phyloP scores from a whole-genome alignment of 208 protist species.

The Novymonas esmeraldas region DNA sequence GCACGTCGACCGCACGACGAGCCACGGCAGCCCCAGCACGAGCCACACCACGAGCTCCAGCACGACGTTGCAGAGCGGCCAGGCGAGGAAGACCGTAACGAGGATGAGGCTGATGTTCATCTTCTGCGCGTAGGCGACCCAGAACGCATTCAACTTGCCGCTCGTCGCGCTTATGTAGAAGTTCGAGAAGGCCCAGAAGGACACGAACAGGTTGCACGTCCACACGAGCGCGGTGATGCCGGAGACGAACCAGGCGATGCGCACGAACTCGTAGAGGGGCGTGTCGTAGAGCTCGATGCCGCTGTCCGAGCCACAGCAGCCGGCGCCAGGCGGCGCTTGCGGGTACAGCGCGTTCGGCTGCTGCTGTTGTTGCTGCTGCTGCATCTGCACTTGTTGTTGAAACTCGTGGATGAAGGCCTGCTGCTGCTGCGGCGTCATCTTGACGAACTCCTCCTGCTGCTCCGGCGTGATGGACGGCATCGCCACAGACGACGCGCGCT shows the following conservation, averaged over 20 bases:
- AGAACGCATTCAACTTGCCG: conserved; percentile 66
- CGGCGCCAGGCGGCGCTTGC: conserved; percentile 7
- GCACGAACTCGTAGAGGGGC: conserved; percentile 83
- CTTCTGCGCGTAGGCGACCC: conserved; percentile 44
- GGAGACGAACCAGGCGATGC: conserved; percentile 78
- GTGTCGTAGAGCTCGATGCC: conserved; percentile 82
- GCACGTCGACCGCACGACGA: conserved; percentile 61
- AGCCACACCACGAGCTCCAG: conserved; percentile 68
- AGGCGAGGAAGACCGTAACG: conserved; percentile 77
- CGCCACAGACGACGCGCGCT: background rate
- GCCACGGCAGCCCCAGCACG: conserved; percentile 66
- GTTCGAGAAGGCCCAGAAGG: conserved; percentile 58
- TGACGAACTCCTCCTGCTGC: conserved; percentile 41
- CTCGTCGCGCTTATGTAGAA: conserved; percentile 56
- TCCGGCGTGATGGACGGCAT: conserved; percentile 37
- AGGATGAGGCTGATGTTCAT: conserved; percentile 55
- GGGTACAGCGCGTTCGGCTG: conserved; percentile 6
- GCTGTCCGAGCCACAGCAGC: conserved; percentile 34
- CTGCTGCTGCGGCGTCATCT: conserved; percentile 55
- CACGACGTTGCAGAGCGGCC: conserved; percentile 71
- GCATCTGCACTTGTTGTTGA: conserved; percentile 35
- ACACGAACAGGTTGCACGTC: conserved; percentile 56
- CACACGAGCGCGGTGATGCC: conserved; percentile 69
- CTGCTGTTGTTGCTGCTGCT: conserved; percentile 31
- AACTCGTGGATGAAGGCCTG: conserved; percentile 48